Evolutionary conservation across 352 stramenopile species (phyloP), one percentile per base, ranked within the genome.

Genomic region (Phytophthora pseudosyringae): DNA sequence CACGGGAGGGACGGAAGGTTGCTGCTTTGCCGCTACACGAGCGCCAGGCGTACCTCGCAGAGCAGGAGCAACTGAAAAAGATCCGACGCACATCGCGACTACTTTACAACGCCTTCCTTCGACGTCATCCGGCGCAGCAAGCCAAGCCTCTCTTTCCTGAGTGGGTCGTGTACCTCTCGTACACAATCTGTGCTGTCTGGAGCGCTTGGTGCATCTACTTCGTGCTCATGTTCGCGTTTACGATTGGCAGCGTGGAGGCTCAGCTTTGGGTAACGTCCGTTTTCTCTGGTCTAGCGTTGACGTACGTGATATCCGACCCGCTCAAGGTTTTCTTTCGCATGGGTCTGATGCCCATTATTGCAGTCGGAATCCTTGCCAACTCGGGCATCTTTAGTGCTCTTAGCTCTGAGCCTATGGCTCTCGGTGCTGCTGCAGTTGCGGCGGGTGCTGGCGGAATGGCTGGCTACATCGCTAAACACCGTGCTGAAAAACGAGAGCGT

Each of bases 121-220:
- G 81, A 1, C 74, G 80, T 0, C 78, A 87, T 38, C 77, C 84
- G 8, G 75, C 78, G 15, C 73, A 76, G 6, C 35, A 86, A 26
- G 43, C 74, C 1, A 80, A 80, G 47, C 84, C 84, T 6, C 43
- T 93, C 8, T 91, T 93, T 63, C 84, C 84, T 2, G 78, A 81
- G 59, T 93, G 81, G 81, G 81, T 93, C 11, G 73, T 90, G 13
- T 88, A 91, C 67, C 59, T 91, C 25, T 88, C 81, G 56, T 91
- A 90, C 48, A 67, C 59, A 11, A 82, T 91, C 33, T 86, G 84
- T 58, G 60, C 68, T 3, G 66, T 47, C 3, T 88, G 80, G 78
- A 84, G 75, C 36, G 71, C 46, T 4, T 91, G 81, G 81, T 79
- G 77, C 25, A 45, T 76, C 35, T 93, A 82, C 57, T 93, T 91